Conservation (phyloP, 2,329 filamentous ascomycete species). For the Claviceps sorghi region DNA sequence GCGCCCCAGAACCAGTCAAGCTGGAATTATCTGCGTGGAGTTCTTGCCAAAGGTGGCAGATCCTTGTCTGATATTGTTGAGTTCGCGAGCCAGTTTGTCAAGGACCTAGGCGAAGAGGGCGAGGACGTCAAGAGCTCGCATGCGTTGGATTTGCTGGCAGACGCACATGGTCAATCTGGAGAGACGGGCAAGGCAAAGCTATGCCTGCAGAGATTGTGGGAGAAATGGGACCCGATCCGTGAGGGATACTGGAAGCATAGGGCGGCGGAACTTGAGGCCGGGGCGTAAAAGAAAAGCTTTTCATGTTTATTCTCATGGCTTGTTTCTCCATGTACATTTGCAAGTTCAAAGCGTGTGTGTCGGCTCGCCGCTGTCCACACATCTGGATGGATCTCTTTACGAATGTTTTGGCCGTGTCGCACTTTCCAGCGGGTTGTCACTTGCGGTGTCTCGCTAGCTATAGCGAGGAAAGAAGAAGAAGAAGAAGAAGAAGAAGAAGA, state of each 20-base stretch:
- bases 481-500: too few relatives aligned
- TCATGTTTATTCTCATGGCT: too few relatives aligned
- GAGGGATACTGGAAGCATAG: slow-evolving; percentile 79
- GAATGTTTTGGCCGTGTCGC: too few relatives aligned
- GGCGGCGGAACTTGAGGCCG: slow-evolving; percentile 6
- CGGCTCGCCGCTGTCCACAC: too few relatives aligned
- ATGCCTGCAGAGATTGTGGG: slow-evolving; percentile 59
- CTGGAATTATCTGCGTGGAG: slow-evolving; percentile 82
- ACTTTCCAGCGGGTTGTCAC: too few relatives aligned
- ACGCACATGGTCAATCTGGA: slow-evolving; percentile 45
- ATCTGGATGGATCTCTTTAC: too few relatives aligned
- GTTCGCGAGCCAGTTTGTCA: slow-evolving; percentile 39
- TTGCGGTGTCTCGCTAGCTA: too few relatives aligned
- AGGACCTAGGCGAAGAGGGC: slow-evolving; percentile 27
- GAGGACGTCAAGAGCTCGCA: slow-evolving; percentile 48
- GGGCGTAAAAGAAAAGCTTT: neutral
- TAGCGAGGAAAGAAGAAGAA: too few relatives aligned
- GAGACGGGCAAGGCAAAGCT: slow-evolving; percentile 48
- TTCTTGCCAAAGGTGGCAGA: slow-evolving; percentile 51
- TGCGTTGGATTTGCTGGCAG: slow-evolving; percentile 57
- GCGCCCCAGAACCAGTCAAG: slow-evolving; percentile 89
- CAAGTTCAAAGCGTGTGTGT: too few relatives aligned
- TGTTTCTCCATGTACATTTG: too few relatives aligned
- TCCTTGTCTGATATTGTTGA: slow-evolving; percentile 28
- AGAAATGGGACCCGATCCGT: slow-evolving; percentile 82